Base-by-base conservation (phyloP, 129 eudicot genomes). In the Helichrysum umbraculigerum region DNA sequence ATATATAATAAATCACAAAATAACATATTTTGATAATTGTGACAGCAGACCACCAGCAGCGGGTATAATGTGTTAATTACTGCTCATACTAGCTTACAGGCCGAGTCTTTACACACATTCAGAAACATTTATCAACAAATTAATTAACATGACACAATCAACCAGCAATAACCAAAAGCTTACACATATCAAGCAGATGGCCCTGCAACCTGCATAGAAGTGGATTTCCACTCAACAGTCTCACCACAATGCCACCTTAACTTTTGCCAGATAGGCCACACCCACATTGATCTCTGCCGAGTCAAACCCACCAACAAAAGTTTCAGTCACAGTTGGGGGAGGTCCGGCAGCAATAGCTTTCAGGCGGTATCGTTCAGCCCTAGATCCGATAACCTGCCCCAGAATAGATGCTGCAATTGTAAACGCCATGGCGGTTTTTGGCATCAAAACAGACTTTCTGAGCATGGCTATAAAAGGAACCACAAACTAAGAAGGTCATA, bases 381-480 rank as follows among this genome's bases (percentile, higher is more conserved):
- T 74, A 7, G 98, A 88, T 21, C 98, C 98, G 68, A 94, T 91
- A 22, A 94, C 98, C 83, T 94, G 98, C 2, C 97, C 98, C 14
- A 94, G 81, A 79, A 94, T 71, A n/a, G 98, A 94, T 3, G 98
- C 98, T 35, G 91, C 98, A 34, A 94, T 94, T 29, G 98, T 94
- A 25, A 94, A 86, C 0, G 97, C 98, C 98, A 91, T 94, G 39
- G 98, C 98, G 37, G 86, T 32, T 78, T 94, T 94, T 28, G 98
- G 98, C 98, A 94, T 94, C 77, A 94, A 67, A 3, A 94, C 85
- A 0, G 90, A 84, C 81, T 91, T 94, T 83, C 98, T 84, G 56
- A 94, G 92, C 91, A 94, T 88, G 68, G 75, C 98, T 80, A 94
- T 88, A 82, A 94, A 94, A 22, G 98, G 98, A 28, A 94, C 97